phyloP scores from a whole-genome alignment of 2,329 filamentous ascomycete genomes.

The Aspergillus clavatus region DNA sequence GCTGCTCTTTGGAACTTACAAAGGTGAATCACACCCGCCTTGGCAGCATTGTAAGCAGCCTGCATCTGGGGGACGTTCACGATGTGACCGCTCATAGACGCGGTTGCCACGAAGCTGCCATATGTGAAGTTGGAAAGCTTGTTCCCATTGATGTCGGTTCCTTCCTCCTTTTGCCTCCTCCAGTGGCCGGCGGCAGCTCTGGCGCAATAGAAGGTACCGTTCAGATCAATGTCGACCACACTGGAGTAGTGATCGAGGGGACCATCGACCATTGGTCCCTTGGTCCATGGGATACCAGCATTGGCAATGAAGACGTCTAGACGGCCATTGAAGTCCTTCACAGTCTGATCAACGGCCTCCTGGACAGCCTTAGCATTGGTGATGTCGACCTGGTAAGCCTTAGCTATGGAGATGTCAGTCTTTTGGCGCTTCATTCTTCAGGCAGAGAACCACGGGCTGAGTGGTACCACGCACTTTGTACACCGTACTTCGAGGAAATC shows the following conservation, averaged over 20 bases:
- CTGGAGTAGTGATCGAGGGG: slow-evolving; percentile 59
- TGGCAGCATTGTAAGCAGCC: slow-evolving; percentile 68
- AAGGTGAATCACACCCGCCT: slow-evolving; percentile 55
- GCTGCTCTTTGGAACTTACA: slow-evolving; percentile 43
- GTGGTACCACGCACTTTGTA: slow-evolving; percentile 46
- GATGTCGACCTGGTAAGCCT: slow-evolving; percentile 48
- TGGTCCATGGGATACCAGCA: slow-evolving; percentile 68
- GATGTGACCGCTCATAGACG: slow-evolving; percentile 73
- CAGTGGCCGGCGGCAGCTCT: slow-evolving; percentile 65
- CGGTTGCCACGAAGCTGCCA: slow-evolving; percentile 72
- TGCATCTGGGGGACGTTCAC: slow-evolving; percentile 73
- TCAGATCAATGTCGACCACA: slow-evolving; percentile 67
- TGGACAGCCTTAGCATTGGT: slow-evolving; percentile 41
- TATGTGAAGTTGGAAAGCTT: slow-evolving; percentile 56
- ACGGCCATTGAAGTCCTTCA: slow-evolving; percentile 65
- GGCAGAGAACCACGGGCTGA: not conserved
- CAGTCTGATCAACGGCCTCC: slow-evolving; percentile 38
- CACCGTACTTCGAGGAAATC: slow-evolving; percentile 61
- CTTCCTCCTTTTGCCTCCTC: slow-evolving; percentile 64
- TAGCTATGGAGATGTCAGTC: slow-evolving; percentile 30
- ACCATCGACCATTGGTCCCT: slow-evolving; percentile 64
- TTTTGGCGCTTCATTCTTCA: not conserved
- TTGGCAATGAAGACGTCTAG: slow-evolving; percentile 78
- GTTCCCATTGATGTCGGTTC: slow-evolving; percentile 58
- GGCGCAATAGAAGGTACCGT: slow-evolving; percentile 74